phyloP scores from a whole-genome alignment of 108 stramenopile genomes.

The Aurantiochytrium sp. region DNA sequence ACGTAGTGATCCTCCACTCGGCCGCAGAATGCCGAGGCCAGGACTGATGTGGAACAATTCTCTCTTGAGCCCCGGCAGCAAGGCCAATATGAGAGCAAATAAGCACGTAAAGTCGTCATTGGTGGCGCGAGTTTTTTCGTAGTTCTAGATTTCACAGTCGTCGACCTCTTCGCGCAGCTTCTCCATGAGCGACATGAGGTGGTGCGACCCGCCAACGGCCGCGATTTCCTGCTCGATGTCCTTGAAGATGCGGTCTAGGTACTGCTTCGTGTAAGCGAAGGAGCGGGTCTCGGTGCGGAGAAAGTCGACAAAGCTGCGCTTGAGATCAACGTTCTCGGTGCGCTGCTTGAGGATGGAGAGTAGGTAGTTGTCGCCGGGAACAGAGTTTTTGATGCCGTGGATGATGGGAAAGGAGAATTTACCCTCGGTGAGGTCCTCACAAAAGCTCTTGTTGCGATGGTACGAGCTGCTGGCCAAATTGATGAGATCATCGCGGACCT shows the following conservation, averaged over 20 bases:
- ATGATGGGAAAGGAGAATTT: slow-evolving; percentile 90
- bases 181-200: neutral
- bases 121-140: too few species aligned
- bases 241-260: neutral
- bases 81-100: neutral
- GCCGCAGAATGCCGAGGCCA: too few species aligned
- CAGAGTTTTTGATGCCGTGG: slow-evolving; percentile 58
- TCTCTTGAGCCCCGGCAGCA: neutral
- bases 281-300: slow-evolving; percentile 31
- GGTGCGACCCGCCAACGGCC: neutral
- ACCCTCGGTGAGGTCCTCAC: slow-evolving; percentile 93
- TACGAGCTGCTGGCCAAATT: slow-evolving; percentile 86
- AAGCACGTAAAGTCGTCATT: too few species aligned
- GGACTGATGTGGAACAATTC: too few species aligned
- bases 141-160: slow-evolving; percentile 6
- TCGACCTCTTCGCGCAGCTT: slow-evolving; percentile 14
- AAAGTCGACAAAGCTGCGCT: slow-evolving; percentile 67
- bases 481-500: slow-evolving; percentile 89
- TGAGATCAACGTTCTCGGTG: slow-evolving; percentile 81
- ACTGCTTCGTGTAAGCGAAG: neutral
- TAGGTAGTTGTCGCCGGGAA: slow-evolving; percentile 57
- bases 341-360: slow-evolving; percentile 83
- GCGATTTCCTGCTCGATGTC: slow-evolving; percentile 14
- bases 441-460: slow-evolving; percentile 86
- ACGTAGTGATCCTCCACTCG: too few species aligned